Evolutionary conservation across 176 grass and related monocot species (phyloP).

Genomic region (Melocanna baccifera): DNA sequence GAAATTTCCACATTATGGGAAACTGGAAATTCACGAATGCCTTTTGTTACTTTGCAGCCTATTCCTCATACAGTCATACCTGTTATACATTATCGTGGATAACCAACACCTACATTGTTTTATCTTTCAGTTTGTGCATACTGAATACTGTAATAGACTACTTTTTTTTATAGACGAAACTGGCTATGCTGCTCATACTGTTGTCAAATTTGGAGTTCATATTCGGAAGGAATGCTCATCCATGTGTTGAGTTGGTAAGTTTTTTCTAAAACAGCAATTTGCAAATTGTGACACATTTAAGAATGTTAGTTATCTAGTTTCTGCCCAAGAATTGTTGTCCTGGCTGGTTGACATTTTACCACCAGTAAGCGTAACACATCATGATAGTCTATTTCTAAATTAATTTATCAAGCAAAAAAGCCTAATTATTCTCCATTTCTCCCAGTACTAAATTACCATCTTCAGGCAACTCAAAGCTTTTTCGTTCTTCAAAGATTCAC

Average conservation of each 20-base stretch:
- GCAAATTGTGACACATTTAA: background rate
- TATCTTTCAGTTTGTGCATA: background rate
- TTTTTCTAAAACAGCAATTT: background rate
- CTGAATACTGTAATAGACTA: background rate
- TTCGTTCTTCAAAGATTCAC: background rate
- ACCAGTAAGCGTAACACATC: background rate
- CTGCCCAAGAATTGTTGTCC: background rate
- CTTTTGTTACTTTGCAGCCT: background rate
- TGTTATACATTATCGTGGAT: background rate
- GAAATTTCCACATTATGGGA: conserved; percentile 17
- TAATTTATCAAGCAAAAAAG: background rate
- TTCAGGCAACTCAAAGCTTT: background rate
- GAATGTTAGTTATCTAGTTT: background rate
- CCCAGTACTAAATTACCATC: background rate
- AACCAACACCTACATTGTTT: background rate
- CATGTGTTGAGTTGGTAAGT: background rate
- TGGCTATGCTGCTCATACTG: background rate
- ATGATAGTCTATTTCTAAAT: background rate
- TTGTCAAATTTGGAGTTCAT: background rate
- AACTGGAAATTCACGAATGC: background rate
- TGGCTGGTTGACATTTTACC: background rate
- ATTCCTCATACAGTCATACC: background rate
- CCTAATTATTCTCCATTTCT: background rate
- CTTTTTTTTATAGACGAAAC: background rate
- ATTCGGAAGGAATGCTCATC: conserved; percentile 3